A percentile compares a stretch with the other conserved stretches of the same genome.
phyloP scores from a whole-genome alignment of 495 filamentous ascomycete genomes.

The Xylaria cubensis region DNA sequence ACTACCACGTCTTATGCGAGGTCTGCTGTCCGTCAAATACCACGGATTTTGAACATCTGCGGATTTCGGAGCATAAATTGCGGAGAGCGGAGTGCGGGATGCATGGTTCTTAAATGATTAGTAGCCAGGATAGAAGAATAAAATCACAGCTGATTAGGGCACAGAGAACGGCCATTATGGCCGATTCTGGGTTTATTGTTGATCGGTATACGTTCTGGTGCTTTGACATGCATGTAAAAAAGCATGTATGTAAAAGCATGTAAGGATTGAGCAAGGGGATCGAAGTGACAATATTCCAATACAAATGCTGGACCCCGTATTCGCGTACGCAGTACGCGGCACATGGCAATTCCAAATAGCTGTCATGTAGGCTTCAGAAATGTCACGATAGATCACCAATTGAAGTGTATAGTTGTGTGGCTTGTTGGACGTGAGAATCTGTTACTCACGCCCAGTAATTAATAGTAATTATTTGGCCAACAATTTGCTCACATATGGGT shows the following conservation, averaged over 20 bases:
- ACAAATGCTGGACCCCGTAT: slow-evolving; percentile 5
- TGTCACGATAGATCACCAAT: slow-evolving; percentile 11
- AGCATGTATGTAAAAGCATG: background rate
- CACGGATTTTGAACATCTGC: background rate
- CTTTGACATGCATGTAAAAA: slow-evolving; percentile 7
- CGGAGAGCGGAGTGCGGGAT: slow-evolving; percentile 7
- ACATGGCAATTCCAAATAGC: slow-evolving; percentile 27
- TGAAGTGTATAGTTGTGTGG: background rate
- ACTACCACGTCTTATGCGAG: slow-evolving; percentile 1
- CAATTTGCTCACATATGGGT: background rate
- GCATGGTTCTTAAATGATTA: slow-evolving; percentile 5
- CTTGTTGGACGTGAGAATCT: slow-evolving; percentile 17
- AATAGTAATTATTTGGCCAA: slow-evolving; percentile 27
- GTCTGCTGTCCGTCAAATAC: background rate
- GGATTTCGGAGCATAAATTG: background rate
- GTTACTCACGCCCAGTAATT: slow-evolving; percentile 25
- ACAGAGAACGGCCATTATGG: slow-evolving; percentile 9
- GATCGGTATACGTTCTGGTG: background rate
- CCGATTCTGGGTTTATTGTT: background rate
- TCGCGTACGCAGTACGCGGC: background rate
- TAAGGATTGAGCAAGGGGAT: slow-evolving; percentile 10
- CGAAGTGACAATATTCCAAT: background rate
- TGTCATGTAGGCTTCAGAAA: slow-evolving; percentile 11
- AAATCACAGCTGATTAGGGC: background rate
- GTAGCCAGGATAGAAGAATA: background rate